Percentiles rank a stretch among this genome's conserved stretches.
phyloP scores from a whole-genome alignment of 2,329 filamentous ascomycete genomes.

The Ophiosphaerella narmari region DNA sequence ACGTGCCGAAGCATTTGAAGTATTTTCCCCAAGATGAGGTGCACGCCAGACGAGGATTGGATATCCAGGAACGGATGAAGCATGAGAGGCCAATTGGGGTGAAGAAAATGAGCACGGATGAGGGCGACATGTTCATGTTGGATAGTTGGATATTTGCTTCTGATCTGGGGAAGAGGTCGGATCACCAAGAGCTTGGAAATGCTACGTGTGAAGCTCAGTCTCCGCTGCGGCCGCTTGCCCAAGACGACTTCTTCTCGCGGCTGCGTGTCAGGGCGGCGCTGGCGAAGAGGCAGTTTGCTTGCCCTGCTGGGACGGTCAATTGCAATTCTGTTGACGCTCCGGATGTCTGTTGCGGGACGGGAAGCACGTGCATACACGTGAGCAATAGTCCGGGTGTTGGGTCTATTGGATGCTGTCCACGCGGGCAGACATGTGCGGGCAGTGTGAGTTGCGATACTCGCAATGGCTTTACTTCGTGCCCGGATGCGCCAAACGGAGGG shows the following conservation, averaged over 20 bases:
- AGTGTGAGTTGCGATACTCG: slow-evolving; percentile 64
- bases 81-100: slow-evolving; percentile 63
- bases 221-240: slow-evolving; percentile 32
- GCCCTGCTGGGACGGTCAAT: slow-evolving; percentile 67
- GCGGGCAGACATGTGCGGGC: slow-evolving; percentile 66
- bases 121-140: slow-evolving; percentile 73
- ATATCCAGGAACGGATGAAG: slow-evolving; percentile 47
- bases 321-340: slow-evolving; percentile 69
- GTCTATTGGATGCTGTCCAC: slow-evolving; percentile 75
- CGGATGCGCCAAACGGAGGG: slow-evolving; percentile 68
- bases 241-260: slow-evolving; percentile 44
- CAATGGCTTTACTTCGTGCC: slow-evolving; percentile 67
- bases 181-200: slow-evolving; percentile 20
- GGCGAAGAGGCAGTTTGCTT: slow-evolving; percentile 64
- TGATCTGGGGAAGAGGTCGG: slow-evolving; percentile 16
- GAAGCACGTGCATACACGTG: slow-evolving; percentile 64
- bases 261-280: slow-evolving; percentile 43
- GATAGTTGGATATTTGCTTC: slow-evolving; percentile 63
- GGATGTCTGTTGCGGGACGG: slow-evolving; percentile 73
- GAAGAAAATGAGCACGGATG: slow-evolving; percentile 72
- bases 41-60: slow-evolving; percentile 48
- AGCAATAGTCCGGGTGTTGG: slow-evolving; percentile 61
- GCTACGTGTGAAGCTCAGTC: slow-evolving; percentile 26
- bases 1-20: slow-evolving; percentile 51
- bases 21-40: slow-evolving; percentile 55